Conservation (phyloP, 768 basidiomycete species). For the Termitomyces sp. region DNA sequence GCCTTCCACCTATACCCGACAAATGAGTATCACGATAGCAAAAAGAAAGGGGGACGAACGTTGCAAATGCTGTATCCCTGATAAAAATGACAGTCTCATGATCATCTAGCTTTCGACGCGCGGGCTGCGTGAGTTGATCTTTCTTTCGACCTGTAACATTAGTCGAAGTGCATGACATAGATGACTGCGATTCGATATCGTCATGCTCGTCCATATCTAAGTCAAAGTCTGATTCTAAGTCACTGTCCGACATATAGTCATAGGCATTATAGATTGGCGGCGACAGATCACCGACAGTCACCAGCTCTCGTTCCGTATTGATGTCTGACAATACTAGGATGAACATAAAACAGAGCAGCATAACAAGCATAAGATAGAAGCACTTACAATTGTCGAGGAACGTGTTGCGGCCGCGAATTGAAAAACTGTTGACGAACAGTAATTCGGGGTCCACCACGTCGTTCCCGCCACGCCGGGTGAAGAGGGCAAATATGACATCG, state of each 20-base stretch:
- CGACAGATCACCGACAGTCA: conserved; percentile 1
- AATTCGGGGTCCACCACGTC: conserved; percentile 6
- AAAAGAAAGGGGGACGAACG: conserved; percentile 4
- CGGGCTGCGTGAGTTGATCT: background rate
- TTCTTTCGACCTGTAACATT: background rate
- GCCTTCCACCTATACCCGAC: conserved; percentile 29
- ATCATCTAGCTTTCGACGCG: background rate
- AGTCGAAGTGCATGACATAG: background rate
- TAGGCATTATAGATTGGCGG: background rate
- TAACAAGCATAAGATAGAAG: background rate
- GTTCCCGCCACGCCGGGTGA: conserved; percentile 5
- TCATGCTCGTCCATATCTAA: background rate
- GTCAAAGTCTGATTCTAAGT: conserved; percentile 12
- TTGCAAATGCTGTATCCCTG: conserved; percentile 14
- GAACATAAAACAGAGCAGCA: background rate
- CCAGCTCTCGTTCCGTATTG: conserved; percentile 2
- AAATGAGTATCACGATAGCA: background rate
- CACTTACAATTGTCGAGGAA: conserved; percentile 16
- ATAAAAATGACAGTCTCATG: conserved; percentile 12
- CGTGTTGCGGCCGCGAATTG: conserved; percentile 13
- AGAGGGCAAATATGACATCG: conserved; percentile 17
- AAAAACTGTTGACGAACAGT: conserved; percentile 12
- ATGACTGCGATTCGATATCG: background rate
- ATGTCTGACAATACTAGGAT: conserved; percentile 6
- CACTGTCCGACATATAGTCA: conserved; percentile 18